These are phyloP conservation scores for Xylariales sp. DNA, from an alignment of 2,329 filamentous ascomycete species.

Conservation along the genomic window DNA sequence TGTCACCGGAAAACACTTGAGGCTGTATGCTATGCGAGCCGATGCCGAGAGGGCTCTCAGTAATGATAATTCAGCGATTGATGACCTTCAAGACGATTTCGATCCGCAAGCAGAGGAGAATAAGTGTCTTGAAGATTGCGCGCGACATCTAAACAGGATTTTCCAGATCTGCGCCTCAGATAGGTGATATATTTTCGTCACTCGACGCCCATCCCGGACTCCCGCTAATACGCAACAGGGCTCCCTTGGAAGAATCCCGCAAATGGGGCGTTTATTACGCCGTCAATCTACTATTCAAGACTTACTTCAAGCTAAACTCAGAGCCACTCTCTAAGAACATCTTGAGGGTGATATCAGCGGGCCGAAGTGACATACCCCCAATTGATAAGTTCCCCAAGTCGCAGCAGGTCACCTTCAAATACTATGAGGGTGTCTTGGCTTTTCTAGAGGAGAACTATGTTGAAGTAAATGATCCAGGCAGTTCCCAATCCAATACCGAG, in stretches of 20 bases:
- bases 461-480: slow-evolving; percentile 62
- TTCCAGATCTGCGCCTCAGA: slow-evolving; percentile 92
- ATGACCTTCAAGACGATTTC: slow-evolving; percentile 81
- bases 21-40: slow-evolving; percentile 89
- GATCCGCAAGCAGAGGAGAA: slow-evolving; percentile 81
- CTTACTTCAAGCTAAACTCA: slow-evolving; percentile 95
- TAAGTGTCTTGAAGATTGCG: slow-evolving; percentile 89
- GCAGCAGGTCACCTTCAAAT: slow-evolving; percentile 95
- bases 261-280: slow-evolving; percentile 99
- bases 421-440: slow-evolving; percentile 92
- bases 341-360: slow-evolving; percentile 82
- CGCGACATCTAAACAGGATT: slow-evolving; percentile 88
- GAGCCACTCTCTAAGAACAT: slow-evolving; percentile 92
- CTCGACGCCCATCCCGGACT: neutral
- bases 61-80: slow-evolving; percentile 52
- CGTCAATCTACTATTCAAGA: slow-evolving; percentile 96
- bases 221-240: slow-evolving; percentile 61
- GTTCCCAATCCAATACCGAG: neutral
- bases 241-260: slow-evolving; percentile 85
- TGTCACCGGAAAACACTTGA: slow-evolving; percentile 84
- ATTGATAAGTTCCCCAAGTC: slow-evolving; percentile 85
- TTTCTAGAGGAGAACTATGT: slow-evolving; percentile 95
- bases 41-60: slow-evolving; percentile 73
- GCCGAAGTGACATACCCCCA: slow-evolving; percentile 81
- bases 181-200: slow-evolving; percentile 66